Base-by-base conservation (phyloP, 116 monocot species). In the Trichopus zeylanicus region DNA sequence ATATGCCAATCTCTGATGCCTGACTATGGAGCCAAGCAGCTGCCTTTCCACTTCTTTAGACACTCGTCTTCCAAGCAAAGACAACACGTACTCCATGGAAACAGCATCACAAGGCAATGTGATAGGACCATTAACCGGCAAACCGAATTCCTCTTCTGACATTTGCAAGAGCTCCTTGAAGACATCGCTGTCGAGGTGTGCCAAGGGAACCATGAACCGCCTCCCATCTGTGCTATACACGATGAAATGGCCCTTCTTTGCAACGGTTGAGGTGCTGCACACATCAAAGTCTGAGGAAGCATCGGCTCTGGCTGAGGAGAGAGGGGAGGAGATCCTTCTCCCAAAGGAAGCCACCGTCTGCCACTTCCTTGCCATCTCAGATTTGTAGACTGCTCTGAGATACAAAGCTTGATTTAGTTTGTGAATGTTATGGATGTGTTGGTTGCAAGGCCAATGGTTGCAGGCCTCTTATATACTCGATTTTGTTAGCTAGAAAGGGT, bases 101-200 rank as follows among this genome's bases (percentile, higher is more conserved):
- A 18, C 64, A 6, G 71, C 57, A 38, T 71, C 71, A 63, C 63
- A 71, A 3, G 71, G 71, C 20, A 71, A 11, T 12, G 49, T 71
- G 12, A 71, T 63, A 7, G 63, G 63, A 1, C 63, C 57, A n/a
- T 71, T 22, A 18, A 29, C 16, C 9, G 56, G 35, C 33, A 51
- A 71, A 2, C 70, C 70, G 12, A 62, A 70, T 26, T 63, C 70
- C 18, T 70, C 70, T 56, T 63, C 29, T 0, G 70, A 63, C 54
- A 56, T 34, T 20, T 48, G 24, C 29, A 70, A 56, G 48, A 70
- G 63, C 63, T 70, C 56, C 10, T 10, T 24, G 26, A 70, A 21
- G 20, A 70, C 46, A 31, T 11, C 30, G 19, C 19, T 32, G 8
- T 29, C 6, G 12, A 70, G 55, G 22, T 70, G 63, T n/a, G 46